Evolutionary conservation across 2,329 filamentous ascomycete species (phyloP), one percentile per base, ranked within the genome.

Genomic region (Cladosporium cucumerinum): DNA sequence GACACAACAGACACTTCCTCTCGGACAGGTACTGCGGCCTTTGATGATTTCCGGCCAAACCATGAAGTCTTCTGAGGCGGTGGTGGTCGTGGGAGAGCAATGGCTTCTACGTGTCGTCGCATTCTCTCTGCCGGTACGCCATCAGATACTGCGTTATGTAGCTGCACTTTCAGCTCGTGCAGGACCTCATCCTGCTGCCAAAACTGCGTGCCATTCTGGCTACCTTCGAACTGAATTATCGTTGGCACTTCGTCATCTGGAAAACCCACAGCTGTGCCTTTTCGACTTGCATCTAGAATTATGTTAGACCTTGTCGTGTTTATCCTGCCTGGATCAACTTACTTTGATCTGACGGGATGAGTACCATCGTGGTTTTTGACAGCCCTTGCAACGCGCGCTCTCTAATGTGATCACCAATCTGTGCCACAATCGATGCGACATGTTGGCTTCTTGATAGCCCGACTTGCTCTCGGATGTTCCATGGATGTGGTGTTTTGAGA

Each of bases 341-440:
- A 75, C 74, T 71, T 70, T 76, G 72, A 58, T 73, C 72, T 26
- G 72, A 73, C 6, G 74, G 74, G 61, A 77, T 65, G 26, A 77
- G 66, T 21, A 75, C 59, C 43, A 77, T 49, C 1, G 61, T 72
- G 14, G 70, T 70, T 36, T 65, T 73, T 6, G 72, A 72, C 23
- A 75, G 61, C 3, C 74, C 75, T 46, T 66, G 65, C 48, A 65
- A 62, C 21, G 73, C 74, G 25, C 73, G 68, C 25, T 68, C 65
- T 43, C 66, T 63, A 54, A 72, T 66, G 11, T 69, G 69, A n/a
- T 66, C 71, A 39, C 70, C 48, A 25, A 73, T 49, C 46, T 68
- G 73, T 18, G 67, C 64, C 11, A 74, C 70, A 18, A 75, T 52
- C 28, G 70, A 68, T 32, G 72, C 70, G n/a, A 76, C 73, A 65